A percentile compares a stretch with the other conserved stretches of the same genome.
Evolutionary conservation across 768 basidiomycete genomes (phyloP).

Genomic region (Melanogaster broomeanus): DNA sequence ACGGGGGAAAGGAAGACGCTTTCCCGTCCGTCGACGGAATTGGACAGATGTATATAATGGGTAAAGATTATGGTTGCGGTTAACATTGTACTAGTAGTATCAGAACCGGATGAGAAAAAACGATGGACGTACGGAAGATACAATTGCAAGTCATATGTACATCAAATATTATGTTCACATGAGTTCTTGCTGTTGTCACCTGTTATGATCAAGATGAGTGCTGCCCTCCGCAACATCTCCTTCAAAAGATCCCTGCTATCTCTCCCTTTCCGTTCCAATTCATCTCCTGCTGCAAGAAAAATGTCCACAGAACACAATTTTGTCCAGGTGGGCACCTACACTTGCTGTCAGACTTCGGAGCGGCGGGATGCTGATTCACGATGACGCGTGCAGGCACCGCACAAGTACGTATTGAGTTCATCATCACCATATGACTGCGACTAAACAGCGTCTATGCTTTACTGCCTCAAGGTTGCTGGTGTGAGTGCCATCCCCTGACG

Average conservation of each 20-base stretch:
- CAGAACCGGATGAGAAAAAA: no score
- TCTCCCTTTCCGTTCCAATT: not conserved
- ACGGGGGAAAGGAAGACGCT: not conserved
- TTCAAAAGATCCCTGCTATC: slow-evolving; percentile 1
- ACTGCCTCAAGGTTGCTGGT: slow-evolving; percentile 46
- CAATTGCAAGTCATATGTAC: no score
- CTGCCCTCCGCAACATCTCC: slow-evolving; percentile 7
- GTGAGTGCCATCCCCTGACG: slow-evolving; percentile 27
- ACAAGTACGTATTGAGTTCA: slow-evolving; percentile 44
- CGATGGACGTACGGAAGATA: no score
- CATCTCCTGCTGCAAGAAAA: not conserved
- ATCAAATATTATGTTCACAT: slow-evolving; percentile 12
- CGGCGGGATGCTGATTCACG: not conserved
- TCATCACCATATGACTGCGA: not conserved
- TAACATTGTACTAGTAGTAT: no score
- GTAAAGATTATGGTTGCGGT: no score
- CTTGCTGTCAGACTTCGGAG: not conserved
- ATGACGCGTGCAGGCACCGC: slow-evolving; percentile 37
- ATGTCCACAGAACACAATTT: slow-evolving; percentile 25
- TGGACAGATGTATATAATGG: no score
- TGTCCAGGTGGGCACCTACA: slow-evolving; percentile 15
- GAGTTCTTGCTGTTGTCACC: slow-evolving; percentile 13
- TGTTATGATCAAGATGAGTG: slow-evolving; percentile 12
- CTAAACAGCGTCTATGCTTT: slow-evolving; percentile 26
- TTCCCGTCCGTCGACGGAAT: not conserved